phyloP scores from a whole-genome alignment of 1,284 basidiomycete species.

The Amylostereum chailletii region DNA sequence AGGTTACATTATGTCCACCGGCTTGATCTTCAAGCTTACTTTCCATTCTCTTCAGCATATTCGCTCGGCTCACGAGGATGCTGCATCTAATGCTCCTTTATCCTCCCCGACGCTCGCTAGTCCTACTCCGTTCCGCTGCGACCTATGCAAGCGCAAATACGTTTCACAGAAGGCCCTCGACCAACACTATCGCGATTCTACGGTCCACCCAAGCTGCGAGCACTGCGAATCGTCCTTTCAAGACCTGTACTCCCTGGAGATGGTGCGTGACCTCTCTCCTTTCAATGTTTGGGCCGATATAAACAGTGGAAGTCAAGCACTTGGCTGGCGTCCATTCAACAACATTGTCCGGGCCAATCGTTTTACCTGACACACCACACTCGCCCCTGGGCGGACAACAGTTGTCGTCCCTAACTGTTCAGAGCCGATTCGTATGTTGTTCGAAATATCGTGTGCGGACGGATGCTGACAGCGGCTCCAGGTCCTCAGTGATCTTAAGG shows the following conservation, averaged over 20 bases:
- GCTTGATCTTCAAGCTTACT: neutral
- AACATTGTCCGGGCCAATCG: no score
- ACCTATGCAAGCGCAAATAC: conserved; percentile 19
- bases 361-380: no score
- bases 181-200: conserved; percentile 33
- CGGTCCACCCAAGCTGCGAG: conserved; percentile 31
- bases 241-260: neutral
- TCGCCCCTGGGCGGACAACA: no score
- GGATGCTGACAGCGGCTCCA: no score
- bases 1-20: neutral
- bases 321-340: no score
- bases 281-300: no score
- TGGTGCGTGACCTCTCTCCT: conserved; percentile 5
- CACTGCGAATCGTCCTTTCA: conserved; percentile 23
- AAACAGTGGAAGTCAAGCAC: no score
- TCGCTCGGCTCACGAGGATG: neutral
- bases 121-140: conserved; percentile 21
- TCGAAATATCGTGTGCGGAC: no score
- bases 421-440: no score
- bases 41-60: neutral
- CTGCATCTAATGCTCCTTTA: neutral
- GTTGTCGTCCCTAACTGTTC: no score
- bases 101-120: conserved; percentile 19
- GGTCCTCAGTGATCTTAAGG: no score
- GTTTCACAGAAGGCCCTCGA: conserved; percentile 23